Base-by-base conservation (phyloP, 768 basidiomycete genomes). In the Crucibulum laeve region DNA sequence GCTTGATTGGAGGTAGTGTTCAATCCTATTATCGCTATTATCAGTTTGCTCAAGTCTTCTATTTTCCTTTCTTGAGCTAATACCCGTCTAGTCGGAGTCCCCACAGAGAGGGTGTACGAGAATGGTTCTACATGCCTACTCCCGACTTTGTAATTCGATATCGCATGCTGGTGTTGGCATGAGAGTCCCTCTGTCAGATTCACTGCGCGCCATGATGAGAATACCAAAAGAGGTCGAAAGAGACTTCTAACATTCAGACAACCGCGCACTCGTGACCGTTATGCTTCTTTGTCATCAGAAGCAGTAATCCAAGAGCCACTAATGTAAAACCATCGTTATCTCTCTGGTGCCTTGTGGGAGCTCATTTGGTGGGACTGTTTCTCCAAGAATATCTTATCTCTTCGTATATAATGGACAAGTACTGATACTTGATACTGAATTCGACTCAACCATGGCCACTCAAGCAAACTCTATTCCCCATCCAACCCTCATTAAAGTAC, bases 361-460 rank as follows among this genome's bases (percentile, higher is more conserved):
- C 28, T 10, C 28, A 10, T 8, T n/a, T 30, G 10, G n/a, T n/a
- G 28, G 28, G 28, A 30, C n/a, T 10, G n/a, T 30, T 8, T 30
- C n/a, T n/a, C 28, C 28, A 30, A 30, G 28, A n/a, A 30, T 30
- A n/a, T 11, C 38, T 40, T 40, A 40, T 40, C 38, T 21, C 5
- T 17, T 19, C 38, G 23, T n/a, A 40, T 11, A 40, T 24, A 30
- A 30, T 10, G 28, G n/a, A n/a, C n/a, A n/a, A n/a, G n/a, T n/a
- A n/a, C n/a, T n/a, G n/a, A n/a, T n/a, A n/a, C n/a, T n/a, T n/a
- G n/a, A n/a, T n/a, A n/a, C n/a, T n/a, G n/a, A n/a, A n/a, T n/a
- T n/a, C n/a, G n/a, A n/a, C n/a, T n/a, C n/a, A n/a, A n/a, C n/a
- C 8, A 83, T 82, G 77, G 81, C 82, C 14, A 84, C 80, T 30